Conservation (phyloP, 2,329 filamentous ascomycete genomes). For the Zarea fungicola region DNA sequence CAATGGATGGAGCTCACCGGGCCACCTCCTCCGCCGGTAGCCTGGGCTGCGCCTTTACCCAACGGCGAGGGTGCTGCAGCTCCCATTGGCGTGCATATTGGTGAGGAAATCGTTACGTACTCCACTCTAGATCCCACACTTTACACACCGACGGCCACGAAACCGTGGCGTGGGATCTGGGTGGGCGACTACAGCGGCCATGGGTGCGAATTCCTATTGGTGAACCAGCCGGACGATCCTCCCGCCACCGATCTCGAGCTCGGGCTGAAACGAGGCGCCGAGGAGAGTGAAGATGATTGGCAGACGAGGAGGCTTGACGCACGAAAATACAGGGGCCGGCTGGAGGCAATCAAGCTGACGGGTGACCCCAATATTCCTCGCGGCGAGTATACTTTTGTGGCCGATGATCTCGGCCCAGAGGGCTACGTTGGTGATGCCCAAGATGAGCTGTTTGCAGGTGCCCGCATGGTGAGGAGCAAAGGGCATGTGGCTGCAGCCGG, state of each 20-base stretch:
- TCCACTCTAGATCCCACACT: conserved; percentile 64
- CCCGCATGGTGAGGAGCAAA: conserved; percentile 64
- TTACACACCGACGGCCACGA: conserved; percentile 76
- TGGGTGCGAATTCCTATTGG: conserved; percentile 79
- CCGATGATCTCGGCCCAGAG: conserved; percentile 65
- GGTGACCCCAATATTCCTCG: conserved; percentile 87
- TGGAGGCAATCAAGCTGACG: conserved; percentile 86
- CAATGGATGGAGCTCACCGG: conserved; percentile 67
- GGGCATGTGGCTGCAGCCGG: conserved; percentile 74
- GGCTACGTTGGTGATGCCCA: conserved; percentile 61
- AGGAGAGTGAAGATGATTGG: conserved; percentile 44
- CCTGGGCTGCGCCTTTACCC: conserved; percentile 25
- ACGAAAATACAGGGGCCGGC: conserved; percentile 55
- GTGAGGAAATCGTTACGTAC: conserved; percentile 56
- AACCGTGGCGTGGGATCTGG: conserved; percentile 88
- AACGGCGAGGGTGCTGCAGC: conserved; percentile 22
- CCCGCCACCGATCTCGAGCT: conserved; percentile 33
- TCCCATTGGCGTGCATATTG: conserved; percentile 41
- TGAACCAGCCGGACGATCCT: conserved; percentile 63
- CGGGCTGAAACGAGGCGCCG: conserved; percentile 32
- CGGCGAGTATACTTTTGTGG: conserved; percentile 77
- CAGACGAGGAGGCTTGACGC: conserved; percentile 39
- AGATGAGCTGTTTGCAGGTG: conserved; percentile 67
- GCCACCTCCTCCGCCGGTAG: conserved; percentile 21
- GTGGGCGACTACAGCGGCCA: conserved; percentile 85